Conservation (phyloP, 2,329 filamentous ascomycete species). For the Trichoderma oligosporum region DNA sequence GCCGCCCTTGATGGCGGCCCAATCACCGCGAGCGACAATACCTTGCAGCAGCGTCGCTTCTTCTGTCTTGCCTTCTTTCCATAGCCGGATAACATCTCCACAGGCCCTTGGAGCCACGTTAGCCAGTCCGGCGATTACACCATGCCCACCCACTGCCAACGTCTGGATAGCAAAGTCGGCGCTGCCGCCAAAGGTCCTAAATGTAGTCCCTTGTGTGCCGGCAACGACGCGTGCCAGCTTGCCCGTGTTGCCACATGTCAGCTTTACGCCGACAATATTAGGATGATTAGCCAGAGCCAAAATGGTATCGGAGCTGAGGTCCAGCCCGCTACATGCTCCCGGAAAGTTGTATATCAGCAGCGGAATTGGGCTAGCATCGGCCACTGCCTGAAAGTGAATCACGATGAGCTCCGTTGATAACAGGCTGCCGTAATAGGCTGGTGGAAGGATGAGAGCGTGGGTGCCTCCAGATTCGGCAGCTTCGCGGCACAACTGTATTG, state of each 20-base stretch:
- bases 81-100: constrained; percentile 58
- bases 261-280: constrained; percentile 61
- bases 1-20: constrained; percentile 65
- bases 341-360: constrained; percentile 64
- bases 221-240: constrained; percentile 51
- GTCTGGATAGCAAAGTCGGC: constrained; percentile 72
- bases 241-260: constrained; percentile 62
- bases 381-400: constrained; percentile 60
- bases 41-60: constrained; percentile 63
- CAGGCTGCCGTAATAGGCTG: constrained; percentile 63
- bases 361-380: constrained; percentile 54
- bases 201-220: constrained; percentile 40
- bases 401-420: constrained; percentile 55
- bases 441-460: constrained; percentile 64
- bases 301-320: constrained; percentile 56
- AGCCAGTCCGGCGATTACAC: constrained; percentile 67
- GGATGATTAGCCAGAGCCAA: constrained; percentile 47
- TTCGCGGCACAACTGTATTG: constrained; percentile 62
- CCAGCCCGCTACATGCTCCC: constrained; percentile 52
- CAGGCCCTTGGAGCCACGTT: constrained; percentile 67
- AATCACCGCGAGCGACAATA: constrained; percentile 63
- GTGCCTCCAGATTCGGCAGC: constrained; percentile 62
- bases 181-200: constrained; percentile 68
- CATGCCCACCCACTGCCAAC: constrained; percentile 64
- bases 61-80: constrained; percentile 51